phyloP scores from a whole-genome alignment of 495 filamentous ascomycete genomes.

The Viridothelium virens region DNA sequence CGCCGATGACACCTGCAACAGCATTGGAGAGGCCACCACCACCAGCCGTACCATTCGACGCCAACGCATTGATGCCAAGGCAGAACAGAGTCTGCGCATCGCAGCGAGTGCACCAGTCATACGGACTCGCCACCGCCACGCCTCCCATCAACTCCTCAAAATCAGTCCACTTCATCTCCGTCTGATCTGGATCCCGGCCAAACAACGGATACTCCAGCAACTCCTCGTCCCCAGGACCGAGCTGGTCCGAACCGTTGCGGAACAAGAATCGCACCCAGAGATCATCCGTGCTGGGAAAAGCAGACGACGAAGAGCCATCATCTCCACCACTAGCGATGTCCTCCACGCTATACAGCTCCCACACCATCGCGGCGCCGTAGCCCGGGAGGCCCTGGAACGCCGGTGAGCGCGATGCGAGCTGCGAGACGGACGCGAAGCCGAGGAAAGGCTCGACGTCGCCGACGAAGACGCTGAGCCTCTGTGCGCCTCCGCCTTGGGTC shows the following conservation, averaged over 20 bases:
- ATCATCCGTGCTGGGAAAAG: slow-evolving; percentile 47
- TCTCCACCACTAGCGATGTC: slow-evolving; percentile 16
- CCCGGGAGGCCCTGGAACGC: slow-evolving; percentile 61
- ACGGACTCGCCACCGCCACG: slow-evolving; percentile 49
- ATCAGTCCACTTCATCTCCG: slow-evolving; percentile 51
- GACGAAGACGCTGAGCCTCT: slow-evolving; percentile 57
- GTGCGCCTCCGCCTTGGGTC: slow-evolving; percentile 15
- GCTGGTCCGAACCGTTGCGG: slow-evolving; percentile 51
- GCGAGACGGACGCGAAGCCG: slow-evolving; percentile 6
- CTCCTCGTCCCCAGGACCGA: slow-evolving; percentile 40
- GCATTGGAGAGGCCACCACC: slow-evolving; percentile 18
- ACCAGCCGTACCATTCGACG: slow-evolving; percentile 4
- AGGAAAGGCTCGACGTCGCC: slow-evolving; percentile 63
- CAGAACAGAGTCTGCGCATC: slow-evolving; percentile 54
- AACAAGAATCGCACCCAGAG: slow-evolving; percentile 72
- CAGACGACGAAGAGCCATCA: neutral
- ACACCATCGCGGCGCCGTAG: slow-evolving; percentile 60
- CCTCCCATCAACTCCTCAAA: slow-evolving; percentile 54
- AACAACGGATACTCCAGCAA: slow-evolving; percentile 60
- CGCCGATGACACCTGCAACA: slow-evolving; percentile 35
- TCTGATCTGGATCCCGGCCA: slow-evolving; percentile 38
- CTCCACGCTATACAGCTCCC: slow-evolving; percentile 60
- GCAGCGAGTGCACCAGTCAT: slow-evolving; percentile 63
- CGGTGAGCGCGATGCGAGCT: slow-evolving; percentile 60
- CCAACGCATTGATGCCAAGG: slow-evolving; percentile 30